Evolutionary conservation across 176 grass and related monocot genomes (phyloP).

Genomic region (Oropetium thomaeum): DNA sequence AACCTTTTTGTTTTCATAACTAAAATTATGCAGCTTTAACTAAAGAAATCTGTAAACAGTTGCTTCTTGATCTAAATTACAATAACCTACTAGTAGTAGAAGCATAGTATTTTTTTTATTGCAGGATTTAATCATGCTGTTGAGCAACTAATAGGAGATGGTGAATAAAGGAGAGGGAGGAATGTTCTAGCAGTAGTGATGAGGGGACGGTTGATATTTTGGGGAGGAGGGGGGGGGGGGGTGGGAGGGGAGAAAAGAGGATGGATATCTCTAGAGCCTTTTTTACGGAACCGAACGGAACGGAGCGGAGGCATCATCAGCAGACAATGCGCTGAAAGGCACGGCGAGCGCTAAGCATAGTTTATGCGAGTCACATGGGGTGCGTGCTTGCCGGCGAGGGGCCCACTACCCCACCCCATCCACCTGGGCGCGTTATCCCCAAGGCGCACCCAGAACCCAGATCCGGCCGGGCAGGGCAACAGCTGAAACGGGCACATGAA

Average conservation of each 20-base stretch:
- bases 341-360: not conserved
- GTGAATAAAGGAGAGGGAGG: not conserved
- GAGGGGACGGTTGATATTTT: constrained; percentile 33
- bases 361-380: constrained; percentile 6
- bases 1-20: too few relatives aligned
- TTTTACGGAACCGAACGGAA: not conserved
- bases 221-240: not conserved
- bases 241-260: not conserved
- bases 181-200: constrained; percentile 42
- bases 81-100: not conserved
- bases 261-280: constrained; percentile 20
- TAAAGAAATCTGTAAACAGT: not conserved
- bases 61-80: not conserved
- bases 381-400: not conserved
- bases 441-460: not conserved
- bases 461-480: too few relatives aligned
- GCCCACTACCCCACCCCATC: not conserved
- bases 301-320: not conserved
- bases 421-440: not conserved
- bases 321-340: constrained; percentile 16
- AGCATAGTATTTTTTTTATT: not conserved
- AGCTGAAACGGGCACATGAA: not conserved
- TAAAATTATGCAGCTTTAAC: not conserved
- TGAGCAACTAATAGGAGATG: not conserved
- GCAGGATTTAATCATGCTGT: not conserved